Percentiles rank a stretch among this genome's conserved stretches.
These are phyloP conservation scores for Tuber umbilicatum DNA, from an alignment of 495 filamentous ascomycete species.

Conservation along the genomic window DNA sequence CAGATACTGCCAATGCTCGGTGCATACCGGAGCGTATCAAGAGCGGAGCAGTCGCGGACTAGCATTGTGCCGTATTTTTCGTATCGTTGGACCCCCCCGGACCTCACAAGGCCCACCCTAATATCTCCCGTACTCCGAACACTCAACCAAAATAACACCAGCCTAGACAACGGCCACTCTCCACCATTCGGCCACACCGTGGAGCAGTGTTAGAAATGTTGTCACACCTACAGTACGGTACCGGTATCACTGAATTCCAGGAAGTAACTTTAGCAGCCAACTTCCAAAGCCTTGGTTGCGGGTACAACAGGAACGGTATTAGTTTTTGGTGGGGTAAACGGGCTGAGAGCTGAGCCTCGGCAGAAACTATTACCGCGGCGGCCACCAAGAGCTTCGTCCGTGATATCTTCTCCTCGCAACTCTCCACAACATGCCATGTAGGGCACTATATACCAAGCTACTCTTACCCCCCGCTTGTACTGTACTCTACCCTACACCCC, in stretches of 20 bases:
- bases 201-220: background rate
- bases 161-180: background rate
- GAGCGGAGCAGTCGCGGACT: background rate
- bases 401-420: background rate
- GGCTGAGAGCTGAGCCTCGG: background rate
- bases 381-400: background rate
- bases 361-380: background rate
- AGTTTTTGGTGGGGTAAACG: background rate
- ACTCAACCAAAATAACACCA: background rate
- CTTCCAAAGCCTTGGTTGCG: background rate
- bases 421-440: background rate
- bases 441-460: background rate
- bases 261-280: background rate
- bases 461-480: background rate
- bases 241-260: background rate
- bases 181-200: background rate
- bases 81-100: background rate
- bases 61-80: background rate
- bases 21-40: background rate
- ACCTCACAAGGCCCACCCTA: background rate
- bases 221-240: too few species aligned
- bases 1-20: background rate
- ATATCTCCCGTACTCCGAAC: background rate
- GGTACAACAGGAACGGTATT: background rate
- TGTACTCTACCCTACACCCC: background rate